Base-by-base conservation (phyloP, 2,329 filamentous ascomycete genomes). In the Polychaeton citri region DNA sequence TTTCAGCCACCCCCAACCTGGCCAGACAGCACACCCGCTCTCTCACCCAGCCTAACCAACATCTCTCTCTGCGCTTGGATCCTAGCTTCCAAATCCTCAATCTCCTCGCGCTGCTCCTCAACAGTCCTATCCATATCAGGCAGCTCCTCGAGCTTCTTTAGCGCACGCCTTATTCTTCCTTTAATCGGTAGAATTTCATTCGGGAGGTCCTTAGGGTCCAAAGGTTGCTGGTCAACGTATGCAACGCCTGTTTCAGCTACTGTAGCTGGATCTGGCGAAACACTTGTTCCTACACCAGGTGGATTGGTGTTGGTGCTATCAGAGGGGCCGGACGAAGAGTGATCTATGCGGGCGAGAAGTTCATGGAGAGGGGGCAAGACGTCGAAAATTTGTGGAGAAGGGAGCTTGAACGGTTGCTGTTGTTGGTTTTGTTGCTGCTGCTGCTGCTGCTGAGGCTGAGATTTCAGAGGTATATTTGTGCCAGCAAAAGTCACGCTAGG, bases 301-400 rank as follows among this genome's bases (percentile, higher is more conserved):
- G 47, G 51, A 46, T 47, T 46, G 53, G 30, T 24, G 12, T 30
- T 35, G 28, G 32, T 33, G 30, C 41, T 34, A 3, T 32, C 13
- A 20, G 33, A 18, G 9, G 32, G 21, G 21, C 35, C 32, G 12
- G 32, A 33, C 8, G 40, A 28, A 18, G 37, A 19, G 32, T 46
- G 47, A 30, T 54, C 54, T 36, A 95, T 72, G 34, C 82, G 81
- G 45, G 76, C 68, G 42, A 95, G 75, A 46, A 93, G 74, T 40
- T 76, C 70, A 51, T 84, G 79, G 36, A 95, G 74, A 51, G 86
- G 76, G 18, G 86, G 84, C 36, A 93, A 72, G 47, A 85, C 75
- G 64, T 94, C 87, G 63, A 95, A 84, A 34, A 76, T 76, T 58
- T 87, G 79, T 19, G 87, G 81, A 34, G 82, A 73, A 43, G 90